Evolutionary conservation across 1,139 yeast species (phyloP).

Genomic region (Blastobotrys persicus): DNA sequence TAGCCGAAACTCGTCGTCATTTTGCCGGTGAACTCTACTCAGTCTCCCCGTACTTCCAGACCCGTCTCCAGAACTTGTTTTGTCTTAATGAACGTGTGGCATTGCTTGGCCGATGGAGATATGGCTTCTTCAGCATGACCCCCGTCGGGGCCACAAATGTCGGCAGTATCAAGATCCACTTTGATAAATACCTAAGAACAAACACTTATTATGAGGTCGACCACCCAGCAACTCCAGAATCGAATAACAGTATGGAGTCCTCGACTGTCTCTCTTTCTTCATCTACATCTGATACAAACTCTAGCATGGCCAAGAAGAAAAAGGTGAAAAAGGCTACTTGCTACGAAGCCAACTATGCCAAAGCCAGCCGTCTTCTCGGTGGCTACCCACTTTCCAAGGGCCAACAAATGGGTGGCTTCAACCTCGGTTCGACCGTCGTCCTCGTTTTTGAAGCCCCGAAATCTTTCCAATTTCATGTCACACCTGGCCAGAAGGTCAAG

Average conservation of each 20-base stretch:
- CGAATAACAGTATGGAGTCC: not conserved
- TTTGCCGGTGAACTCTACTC: constrained; percentile 94
- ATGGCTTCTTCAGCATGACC: constrained; percentile 97
- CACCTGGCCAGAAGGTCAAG: constrained; percentile 71
- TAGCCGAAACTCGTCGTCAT: constrained; percentile 86
- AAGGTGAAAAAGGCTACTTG: constrained; percentile 69
- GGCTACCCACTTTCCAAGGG: constrained; percentile 91
- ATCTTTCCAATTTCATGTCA: constrained; percentile 65
- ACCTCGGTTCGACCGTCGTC: constrained; percentile 93
- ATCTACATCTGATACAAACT: constrained; percentile 8
- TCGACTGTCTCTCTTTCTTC: constrained; percentile 13
- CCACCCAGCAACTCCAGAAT: not conserved
- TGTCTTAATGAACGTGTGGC: constrained; percentile 95
- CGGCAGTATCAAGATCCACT: constrained; percentile 88
- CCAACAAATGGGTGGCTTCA: constrained; percentile 96
- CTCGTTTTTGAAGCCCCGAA: constrained; percentile 93
- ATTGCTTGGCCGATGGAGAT: constrained; percentile 89
- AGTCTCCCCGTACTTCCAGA: constrained; percentile 95
- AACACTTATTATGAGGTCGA: constrained; percentile 63
- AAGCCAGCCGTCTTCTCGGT: constrained; percentile 73
- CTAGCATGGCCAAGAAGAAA: constrained; percentile 21
- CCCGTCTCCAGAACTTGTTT: constrained; percentile 79
- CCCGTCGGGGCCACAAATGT: constrained; percentile 99
- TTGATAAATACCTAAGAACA: constrained; percentile 87
- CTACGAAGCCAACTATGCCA: constrained; percentile 88